phyloP scores from a whole-genome alignment of 176 grass and related monocot species.

The Secale cereale region DNA sequence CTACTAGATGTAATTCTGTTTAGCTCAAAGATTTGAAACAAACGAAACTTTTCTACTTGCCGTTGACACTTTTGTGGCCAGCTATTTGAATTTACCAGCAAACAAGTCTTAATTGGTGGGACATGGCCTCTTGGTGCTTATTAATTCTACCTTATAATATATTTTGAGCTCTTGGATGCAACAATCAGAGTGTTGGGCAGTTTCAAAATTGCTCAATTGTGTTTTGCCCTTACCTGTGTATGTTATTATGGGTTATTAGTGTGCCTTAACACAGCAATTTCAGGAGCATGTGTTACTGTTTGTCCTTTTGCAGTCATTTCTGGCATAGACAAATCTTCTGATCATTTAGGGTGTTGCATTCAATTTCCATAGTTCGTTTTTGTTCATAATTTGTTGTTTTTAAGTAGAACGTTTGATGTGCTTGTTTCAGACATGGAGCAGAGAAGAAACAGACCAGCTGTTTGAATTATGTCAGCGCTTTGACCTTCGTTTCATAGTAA shows the following conservation, averaged over 20 bases:
- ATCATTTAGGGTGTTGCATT: not conserved
- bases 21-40: not conserved
- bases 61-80: not conserved
- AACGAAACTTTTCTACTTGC: not conserved
- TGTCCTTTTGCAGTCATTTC: not conserved
- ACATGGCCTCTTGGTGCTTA: not conserved
- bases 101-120: not conserved
- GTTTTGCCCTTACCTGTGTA: not conserved
- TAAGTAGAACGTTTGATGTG: constrained; percentile 23
- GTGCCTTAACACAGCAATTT: constrained; percentile 14
- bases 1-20: not conserved
- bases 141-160: not conserved
- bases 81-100: not conserved
- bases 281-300: not conserved
- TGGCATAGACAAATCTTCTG: not conserved
- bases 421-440: constrained; percentile 74
- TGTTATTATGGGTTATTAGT: not conserved
- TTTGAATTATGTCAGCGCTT: constrained; percentile 89
- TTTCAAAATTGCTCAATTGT: not conserved
- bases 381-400: not conserved
- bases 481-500: constrained; percentile 90
- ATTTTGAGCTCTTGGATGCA: not conserved
- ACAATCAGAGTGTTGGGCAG: not conserved
- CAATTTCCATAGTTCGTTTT: not conserved
- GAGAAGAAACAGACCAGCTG: constrained; percentile 88